phyloP scores from a whole-genome alignment of 306 rosid genomes.

The Prunus mume region DNA sequence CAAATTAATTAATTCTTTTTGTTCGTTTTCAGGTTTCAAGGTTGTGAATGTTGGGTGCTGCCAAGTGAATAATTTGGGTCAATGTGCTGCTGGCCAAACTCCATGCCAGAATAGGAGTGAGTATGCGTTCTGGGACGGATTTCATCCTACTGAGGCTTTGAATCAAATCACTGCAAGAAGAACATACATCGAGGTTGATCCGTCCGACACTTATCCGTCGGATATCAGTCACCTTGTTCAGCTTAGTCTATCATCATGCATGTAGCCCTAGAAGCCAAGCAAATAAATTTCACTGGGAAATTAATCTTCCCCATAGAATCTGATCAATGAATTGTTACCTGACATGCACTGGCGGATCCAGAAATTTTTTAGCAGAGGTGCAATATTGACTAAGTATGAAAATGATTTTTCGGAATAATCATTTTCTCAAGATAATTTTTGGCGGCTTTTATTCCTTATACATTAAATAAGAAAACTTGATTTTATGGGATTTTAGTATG shows the following conservation, averaged over 20 bases:
- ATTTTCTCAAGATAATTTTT: no score
- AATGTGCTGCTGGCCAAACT: slow-evolving; percentile 21
- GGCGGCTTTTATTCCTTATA: no score
- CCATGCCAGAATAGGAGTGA: slow-evolving; percentile 46
- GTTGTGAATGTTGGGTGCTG: slow-evolving; percentile 41
- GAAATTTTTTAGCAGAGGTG: no score
- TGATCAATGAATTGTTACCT: not conserved
- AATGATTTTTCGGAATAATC: no score
- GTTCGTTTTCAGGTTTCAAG: slow-evolving; percentile 32
- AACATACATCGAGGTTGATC: slow-evolving; percentile 10
- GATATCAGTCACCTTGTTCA: slow-evolving; percentile 38
- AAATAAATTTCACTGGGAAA: not conserved
- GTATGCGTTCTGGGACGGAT: slow-evolving; percentile 45
- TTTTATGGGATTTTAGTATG: no score
- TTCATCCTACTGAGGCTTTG: slow-evolving; percentile 38
- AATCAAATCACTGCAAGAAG: slow-evolving; percentile 20
- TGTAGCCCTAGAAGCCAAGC: not conserved
- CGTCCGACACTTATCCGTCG: slow-evolving; percentile 27
- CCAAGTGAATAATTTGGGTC: slow-evolving; percentile 13
- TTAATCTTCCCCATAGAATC: not conserved
- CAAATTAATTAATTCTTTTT: no score
- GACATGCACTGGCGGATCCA: no score
- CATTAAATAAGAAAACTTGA: no score
- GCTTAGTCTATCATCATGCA: not conserved
- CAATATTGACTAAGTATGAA: no score